Percentiles rank a stretch among this genome's conserved stretches.
These are phyloP conservation scores for Panicum hallii DNA, from an alignment of 202 grass and related monocot genomes.

Conservation along the genomic window DNA sequence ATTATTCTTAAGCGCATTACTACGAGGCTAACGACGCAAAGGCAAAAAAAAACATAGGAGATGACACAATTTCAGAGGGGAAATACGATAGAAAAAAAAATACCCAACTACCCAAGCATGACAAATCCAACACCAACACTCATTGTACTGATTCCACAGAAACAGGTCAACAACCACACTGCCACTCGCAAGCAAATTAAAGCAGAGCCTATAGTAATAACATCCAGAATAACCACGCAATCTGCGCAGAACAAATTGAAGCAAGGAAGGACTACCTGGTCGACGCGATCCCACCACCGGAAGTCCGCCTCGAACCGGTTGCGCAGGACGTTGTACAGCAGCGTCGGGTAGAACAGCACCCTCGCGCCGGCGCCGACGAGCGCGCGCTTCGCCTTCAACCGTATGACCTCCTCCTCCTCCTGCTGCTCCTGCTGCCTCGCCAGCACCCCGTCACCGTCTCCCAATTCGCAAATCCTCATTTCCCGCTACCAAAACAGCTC, in stretches of 20 bases:
- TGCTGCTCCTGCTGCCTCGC: not conserved
- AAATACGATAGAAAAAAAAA: not conserved
- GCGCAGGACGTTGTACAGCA: slow-evolving; percentile 84
- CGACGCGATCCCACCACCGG: slow-evolving; percentile 88
- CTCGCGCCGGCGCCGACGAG: slow-evolving; percentile 76
- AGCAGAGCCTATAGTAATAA: slow-evolving; percentile 17
- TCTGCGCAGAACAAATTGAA: not conserved
- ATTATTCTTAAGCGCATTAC: not conserved
- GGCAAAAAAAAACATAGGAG: not conserved
- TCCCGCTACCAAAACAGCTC: not conserved
- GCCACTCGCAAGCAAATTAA: slow-evolving; percentile 7
- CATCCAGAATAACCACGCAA: not conserved
- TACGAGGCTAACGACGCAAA: not conserved
- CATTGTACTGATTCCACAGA: slow-evolving; percentile 14
- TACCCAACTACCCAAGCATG: not conserved
- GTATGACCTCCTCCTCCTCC: slow-evolving; percentile 12
- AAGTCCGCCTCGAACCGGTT: slow-evolving; percentile 82
- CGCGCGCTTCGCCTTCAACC: slow-evolving; percentile 67
- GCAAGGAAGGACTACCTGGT: slow-evolving; percentile 55
- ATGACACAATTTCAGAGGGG: not conserved
- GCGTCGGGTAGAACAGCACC: slow-evolving; percentile 87
- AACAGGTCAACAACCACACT: not conserved
- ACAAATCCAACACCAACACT: slow-evolving; percentile 9
- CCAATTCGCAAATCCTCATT: slow-evolving; percentile 57
- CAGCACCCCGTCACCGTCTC: slow-evolving; percentile 35